Percentiles rank a stretch among this genome's conserved stretches.
These are phyloP conservation scores for Macrolepiota albuminosa DNA, from an alignment of 768 basidiomycete genomes.

Conservation along the genomic window DNA sequence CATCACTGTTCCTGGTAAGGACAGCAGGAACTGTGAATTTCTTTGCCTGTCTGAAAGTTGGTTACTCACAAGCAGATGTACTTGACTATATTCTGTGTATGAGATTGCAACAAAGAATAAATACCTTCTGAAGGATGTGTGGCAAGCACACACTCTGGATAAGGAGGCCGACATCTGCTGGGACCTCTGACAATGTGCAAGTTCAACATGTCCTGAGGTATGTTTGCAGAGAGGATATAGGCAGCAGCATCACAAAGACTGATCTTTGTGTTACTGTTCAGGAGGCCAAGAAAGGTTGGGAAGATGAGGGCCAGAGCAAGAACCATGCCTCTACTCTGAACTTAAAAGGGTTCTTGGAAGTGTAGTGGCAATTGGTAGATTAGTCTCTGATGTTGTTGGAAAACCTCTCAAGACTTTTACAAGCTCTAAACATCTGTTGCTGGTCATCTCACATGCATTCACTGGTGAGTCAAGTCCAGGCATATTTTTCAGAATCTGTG, in stretches of 20 bases:
- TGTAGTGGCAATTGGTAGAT: background rate
- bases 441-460: conserved; percentile 20
- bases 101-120: too few species aligned
- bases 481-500: background rate
- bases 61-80: conserved; percentile 12
- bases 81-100: conserved; percentile 4
- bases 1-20: too few species aligned
- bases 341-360: background rate
- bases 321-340: background rate
- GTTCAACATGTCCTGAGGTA: conserved; percentile 21
- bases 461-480: conserved; percentile 13
- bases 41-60: conserved; percentile 5
- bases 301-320: background rate
- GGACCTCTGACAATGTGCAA: conserved; percentile 2
- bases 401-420: conserved; percentile 6
- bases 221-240: conserved; percentile 20
- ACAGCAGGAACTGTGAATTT: background rate
- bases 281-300: too few species aligned
- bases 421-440: conserved; percentile 16
- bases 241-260: too few species aligned
- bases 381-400: conserved; percentile 17
- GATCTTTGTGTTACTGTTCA: too few species aligned
- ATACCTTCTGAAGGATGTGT: too few species aligned
- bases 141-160: background rate
- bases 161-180: conserved; percentile 18